These are phyloP conservation scores for Arthrobotrys musiformis DNA, from an alignment of 2,329 filamentous ascomycete genomes.

Conservation along the genomic window DNA sequence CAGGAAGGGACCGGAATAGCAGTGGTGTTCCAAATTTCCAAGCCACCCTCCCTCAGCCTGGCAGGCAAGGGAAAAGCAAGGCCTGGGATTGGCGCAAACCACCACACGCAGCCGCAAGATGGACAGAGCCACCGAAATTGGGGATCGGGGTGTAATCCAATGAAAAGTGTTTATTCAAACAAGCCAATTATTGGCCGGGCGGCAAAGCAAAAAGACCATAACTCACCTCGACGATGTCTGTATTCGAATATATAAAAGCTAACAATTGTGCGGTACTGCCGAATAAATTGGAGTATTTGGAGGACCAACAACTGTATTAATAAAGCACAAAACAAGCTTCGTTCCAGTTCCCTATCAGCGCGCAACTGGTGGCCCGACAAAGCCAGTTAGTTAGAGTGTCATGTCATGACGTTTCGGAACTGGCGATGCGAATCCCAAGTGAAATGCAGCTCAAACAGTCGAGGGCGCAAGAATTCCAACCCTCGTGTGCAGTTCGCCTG, in stretches of 20 bases:
- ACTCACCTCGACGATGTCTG: constrained; percentile 31
- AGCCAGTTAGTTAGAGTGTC: constrained; percentile 23
- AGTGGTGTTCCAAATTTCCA: constrained; percentile 48
- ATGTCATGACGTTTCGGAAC: constrained; percentile 29
- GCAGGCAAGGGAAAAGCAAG: constrained; percentile 39
- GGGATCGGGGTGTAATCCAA: constrained; percentile 36
- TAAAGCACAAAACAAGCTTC: constrained; percentile 18
- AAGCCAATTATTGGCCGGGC: constrained; percentile 39
- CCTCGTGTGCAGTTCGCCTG: not conserved
- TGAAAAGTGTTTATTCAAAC: constrained; percentile 18
- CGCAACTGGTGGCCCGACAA: constrained; percentile 21
- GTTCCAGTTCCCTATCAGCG: constrained; percentile 12
- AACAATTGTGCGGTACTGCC: constrained; percentile 8
- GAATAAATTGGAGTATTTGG: constrained; percentile 6
- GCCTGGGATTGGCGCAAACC: constrained; percentile 51
- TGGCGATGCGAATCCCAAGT: constrained; percentile 31
- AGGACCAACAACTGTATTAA: constrained; percentile 21
- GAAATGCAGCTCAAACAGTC: constrained; percentile 41
- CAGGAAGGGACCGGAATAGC: constrained; percentile 33
- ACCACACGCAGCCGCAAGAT: constrained; percentile 19
- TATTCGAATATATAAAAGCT: constrained; percentile 40
- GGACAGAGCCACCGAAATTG: constrained; percentile 38
- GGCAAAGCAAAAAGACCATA: constrained; percentile 51
- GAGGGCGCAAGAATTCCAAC: constrained; percentile 44
- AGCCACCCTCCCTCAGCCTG: constrained; percentile 55